Conservation (phyloP, 495 filamentous ascomycete genomes). For the Aspergillus sclerotioniger region DNA sequence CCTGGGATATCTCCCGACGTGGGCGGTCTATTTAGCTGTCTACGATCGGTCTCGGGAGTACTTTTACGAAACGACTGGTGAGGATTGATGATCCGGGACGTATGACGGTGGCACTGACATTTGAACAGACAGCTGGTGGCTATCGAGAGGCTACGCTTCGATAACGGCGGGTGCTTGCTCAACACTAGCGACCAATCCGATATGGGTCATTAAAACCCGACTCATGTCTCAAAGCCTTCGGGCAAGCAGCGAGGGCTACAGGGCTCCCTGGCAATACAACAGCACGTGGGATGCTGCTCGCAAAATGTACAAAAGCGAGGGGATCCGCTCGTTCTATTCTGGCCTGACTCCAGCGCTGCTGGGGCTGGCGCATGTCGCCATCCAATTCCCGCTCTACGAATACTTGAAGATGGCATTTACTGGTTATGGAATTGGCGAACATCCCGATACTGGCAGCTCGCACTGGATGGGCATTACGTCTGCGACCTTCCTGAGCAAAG, state of each 20-base stretch:
- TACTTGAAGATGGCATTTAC: slow-evolving; percentile 89
- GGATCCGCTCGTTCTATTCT: slow-evolving; percentile 88
- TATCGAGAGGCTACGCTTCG: slow-evolving; percentile 70
- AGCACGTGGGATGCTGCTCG: slow-evolving; percentile 83
- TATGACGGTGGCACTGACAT: slow-evolving; percentile 3
- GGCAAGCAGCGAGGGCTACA: slow-evolving; percentile 50
- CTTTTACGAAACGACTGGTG: slow-evolving; percentile 65
- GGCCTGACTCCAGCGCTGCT: slow-evolving; percentile 89
- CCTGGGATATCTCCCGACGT: slow-evolving; percentile 92
- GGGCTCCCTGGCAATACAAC: slow-evolving; percentile 84
- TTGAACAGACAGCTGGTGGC: slow-evolving; percentile 53
- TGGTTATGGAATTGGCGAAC: slow-evolving; percentile 75
- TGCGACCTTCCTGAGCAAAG: slow-evolving; percentile 92
- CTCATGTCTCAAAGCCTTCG: slow-evolving; percentile 82
- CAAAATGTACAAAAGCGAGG: slow-evolving; percentile 93
- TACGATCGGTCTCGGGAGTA: slow-evolving; percentile 84
- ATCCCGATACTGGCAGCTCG: slow-evolving; percentile 54
- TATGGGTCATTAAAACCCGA: slow-evolving; percentile 99
- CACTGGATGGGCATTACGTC: slow-evolving; percentile 75
- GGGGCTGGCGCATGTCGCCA: slow-evolving; percentile 91
- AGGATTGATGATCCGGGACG: slow-evolving; percentile 23
- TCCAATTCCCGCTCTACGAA: slow-evolving; percentile 97
- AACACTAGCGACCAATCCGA: slow-evolving; percentile 95
- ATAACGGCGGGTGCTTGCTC: slow-evolving; percentile 88
- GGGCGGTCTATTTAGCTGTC: slow-evolving; percentile 95